Percentiles rank a stretch among this genome's conserved stretches.
Conservation (phyloP, 192 early-diverging fungal species). For the Linnemannia hyalina region DNA sequence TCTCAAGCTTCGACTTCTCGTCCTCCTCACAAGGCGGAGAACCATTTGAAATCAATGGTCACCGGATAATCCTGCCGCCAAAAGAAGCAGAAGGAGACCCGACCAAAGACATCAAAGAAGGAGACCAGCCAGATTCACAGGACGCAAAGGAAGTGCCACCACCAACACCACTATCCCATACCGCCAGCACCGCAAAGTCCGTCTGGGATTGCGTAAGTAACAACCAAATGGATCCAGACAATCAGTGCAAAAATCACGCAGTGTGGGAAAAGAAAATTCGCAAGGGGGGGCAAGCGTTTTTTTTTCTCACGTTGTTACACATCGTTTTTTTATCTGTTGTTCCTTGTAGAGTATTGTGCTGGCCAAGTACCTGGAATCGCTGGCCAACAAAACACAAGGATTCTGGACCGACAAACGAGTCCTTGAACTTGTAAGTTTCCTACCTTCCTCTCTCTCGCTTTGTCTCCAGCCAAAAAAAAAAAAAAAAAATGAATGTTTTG, state of each 20-base stretch:
- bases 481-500: too few species aligned
- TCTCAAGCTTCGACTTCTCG: conserved; percentile 44
- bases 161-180: conserved; percentile 20
- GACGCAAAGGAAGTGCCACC: neutral
- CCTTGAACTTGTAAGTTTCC: conserved; percentile 43
- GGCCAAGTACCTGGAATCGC: conserved; percentile 48
- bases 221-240: neutral
- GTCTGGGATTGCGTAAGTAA: conserved; percentile 55
- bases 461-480: neutral
- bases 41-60: conserved; percentile 30
- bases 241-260: neutral
- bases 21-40: neutral
- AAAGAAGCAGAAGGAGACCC: neutral
- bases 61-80: conserved; percentile 30
- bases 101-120: neutral
- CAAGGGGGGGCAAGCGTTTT: neutral
- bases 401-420: conserved; percentile 32
- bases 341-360: conserved; percentile 44
- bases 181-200: conserved; percentile 34
- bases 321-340: neutral
- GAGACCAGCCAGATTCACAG: neutral
- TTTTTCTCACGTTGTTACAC: neutral
- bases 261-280: neutral
- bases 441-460: neutral
- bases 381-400: conserved; percentile 7